A percentile compares a stretch with the other conserved stretches of the same genome.
Conservation (phyloP, 2,329 filamentous ascomycete species). For the Tolypocladium ophioglossoides region DNA sequence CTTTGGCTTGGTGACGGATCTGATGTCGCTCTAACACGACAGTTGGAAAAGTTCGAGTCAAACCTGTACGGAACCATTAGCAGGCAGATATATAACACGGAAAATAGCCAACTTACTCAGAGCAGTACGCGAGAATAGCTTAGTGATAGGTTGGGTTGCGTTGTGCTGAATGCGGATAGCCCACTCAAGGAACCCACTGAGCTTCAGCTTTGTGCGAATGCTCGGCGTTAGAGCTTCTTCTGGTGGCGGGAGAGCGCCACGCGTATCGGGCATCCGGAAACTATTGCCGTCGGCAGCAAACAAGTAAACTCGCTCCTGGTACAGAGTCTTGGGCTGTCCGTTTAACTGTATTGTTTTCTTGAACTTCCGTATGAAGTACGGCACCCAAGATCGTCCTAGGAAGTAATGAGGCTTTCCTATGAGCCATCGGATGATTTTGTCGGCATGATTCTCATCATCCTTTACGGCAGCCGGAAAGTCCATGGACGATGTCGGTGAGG, state of each 20-base stretch:
- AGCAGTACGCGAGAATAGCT: slow-evolving; percentile 47
- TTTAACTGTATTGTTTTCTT: slow-evolving; percentile 27
- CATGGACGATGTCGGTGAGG: slow-evolving; percentile 23
- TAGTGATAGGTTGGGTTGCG: slow-evolving; percentile 34
- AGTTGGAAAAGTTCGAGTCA: slow-evolving; percentile 39
- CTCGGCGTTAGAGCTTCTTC: slow-evolving; percentile 11
- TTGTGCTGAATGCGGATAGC: slow-evolving; percentile 28
- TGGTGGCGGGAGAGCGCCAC: slow-evolving; percentile 9
- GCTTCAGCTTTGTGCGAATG: slow-evolving; percentile 22
- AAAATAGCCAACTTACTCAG: slow-evolving; percentile 29
- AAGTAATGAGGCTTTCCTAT: slow-evolving; percentile 25
- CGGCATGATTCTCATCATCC: slow-evolving; percentile 18
- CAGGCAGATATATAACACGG: background rate
- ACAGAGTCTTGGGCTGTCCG: slow-evolving; percentile 16
- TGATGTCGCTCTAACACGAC: slow-evolving; percentile 34
- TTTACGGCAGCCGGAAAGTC: slow-evolving; percentile 16
- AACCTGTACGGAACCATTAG: slow-evolving; percentile 20
- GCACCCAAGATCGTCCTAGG: slow-evolving; percentile 34
- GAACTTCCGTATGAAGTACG: slow-evolving; percentile 32
- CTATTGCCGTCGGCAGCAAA: slow-evolving; percentile 43
- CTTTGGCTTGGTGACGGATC: slow-evolving; percentile 26
- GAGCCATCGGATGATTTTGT: slow-evolving; percentile 21
- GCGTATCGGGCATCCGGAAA: slow-evolving; percentile 17
- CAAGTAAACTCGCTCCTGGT: slow-evolving; percentile 29
- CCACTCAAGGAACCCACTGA: slow-evolving; percentile 38